Conservation (phyloP, 192 early-diverging fungal genomes). For the Mortierella claussenii region DNA sequence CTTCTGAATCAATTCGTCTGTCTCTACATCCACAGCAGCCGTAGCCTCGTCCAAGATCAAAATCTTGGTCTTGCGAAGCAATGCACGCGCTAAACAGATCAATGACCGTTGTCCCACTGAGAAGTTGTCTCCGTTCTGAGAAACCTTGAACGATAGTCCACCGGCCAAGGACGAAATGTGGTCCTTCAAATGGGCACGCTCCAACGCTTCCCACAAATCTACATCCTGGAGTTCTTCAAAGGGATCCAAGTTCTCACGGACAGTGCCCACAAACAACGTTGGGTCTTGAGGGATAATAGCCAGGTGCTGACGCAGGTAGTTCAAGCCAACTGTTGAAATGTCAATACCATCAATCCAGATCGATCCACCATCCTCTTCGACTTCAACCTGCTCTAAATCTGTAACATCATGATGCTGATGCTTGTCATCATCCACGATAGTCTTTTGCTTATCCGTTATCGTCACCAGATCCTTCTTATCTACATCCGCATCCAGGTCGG, state of each 20-base stretch:
- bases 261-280: slow-evolving; percentile 72
- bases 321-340: slow-evolving; percentile 69
- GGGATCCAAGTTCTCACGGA: slow-evolving; percentile 68
- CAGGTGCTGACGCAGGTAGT: slow-evolving; percentile 65
- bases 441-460: not conserved
- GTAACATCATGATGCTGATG: too few relatives aligned
- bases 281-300: slow-evolving; percentile 88
- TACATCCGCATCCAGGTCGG: slow-evolving; percentile 23
- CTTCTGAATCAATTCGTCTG: slow-evolving; percentile 87
- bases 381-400: slow-evolving; percentile 12
- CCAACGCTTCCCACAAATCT: slow-evolving; percentile 77
- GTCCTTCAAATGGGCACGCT: slow-evolving; percentile 74
- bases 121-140: slow-evolving; percentile 88
- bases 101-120: slow-evolving; percentile 84
- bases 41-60: slow-evolving; percentile 61
- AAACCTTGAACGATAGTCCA: slow-evolving; percentile 74
- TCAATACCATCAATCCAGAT: slow-evolving; percentile 72
- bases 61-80: slow-evolving; percentile 70
- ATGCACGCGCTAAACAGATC: slow-evolving; percentile 77
- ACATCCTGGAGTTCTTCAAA: slow-evolving; percentile 61
- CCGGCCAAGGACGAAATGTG: slow-evolving; percentile 71
- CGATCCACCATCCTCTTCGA: slow-evolving; percentile 45
- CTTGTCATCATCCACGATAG: not conserved
- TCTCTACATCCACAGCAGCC: slow-evolving; percentile 83
- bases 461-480: slow-evolving; percentile 8